A percentile compares a stretch with the other conserved stretches of the same genome.
Evolutionary conservation across 768 basidiomycete species (phyloP).

Genomic region (Calocybe cyanea): DNA sequence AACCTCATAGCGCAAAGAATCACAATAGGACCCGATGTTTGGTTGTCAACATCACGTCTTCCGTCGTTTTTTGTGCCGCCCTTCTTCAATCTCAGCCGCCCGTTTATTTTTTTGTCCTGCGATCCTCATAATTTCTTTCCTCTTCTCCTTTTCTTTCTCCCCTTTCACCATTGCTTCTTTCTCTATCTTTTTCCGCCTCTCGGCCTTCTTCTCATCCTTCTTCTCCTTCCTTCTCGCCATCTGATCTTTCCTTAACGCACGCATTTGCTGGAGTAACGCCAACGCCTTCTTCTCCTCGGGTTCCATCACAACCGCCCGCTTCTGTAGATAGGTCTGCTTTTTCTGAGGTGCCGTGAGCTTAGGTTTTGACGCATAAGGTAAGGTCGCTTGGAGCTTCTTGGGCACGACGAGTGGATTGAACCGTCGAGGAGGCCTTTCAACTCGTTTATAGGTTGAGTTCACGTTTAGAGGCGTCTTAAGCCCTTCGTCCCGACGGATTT

Average conservation of each 20-base stretch:
- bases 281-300: constrained; percentile 93
- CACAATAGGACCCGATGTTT: no score
- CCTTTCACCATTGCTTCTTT: constrained; percentile 59
- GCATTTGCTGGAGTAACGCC: constrained; percentile 89
- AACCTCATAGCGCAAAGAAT: no score
- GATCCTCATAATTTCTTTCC: constrained; percentile 71
- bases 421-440: constrained; percentile 70
- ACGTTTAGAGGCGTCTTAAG: constrained; percentile 75
- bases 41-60: constrained; percentile 32
- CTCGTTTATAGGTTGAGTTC: constrained; percentile 85
- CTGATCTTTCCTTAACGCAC: constrained; percentile 88
- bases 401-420: constrained; percentile 91
- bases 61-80: constrained; percentile 47
- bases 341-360: constrained; percentile 74
- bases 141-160: constrained; percentile 73
- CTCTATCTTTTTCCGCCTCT: constrained; percentile 66
- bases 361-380: constrained; percentile 93
- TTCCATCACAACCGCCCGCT: constrained; percentile 92
- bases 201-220: constrained; percentile 73
- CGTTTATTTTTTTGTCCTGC: constrained; percentile 72
- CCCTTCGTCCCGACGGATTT: constrained; percentile 83
- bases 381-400: constrained; percentile 81
- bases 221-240: constrained; percentile 74
- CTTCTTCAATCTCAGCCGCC: constrained; percentile 57
- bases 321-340: constrained; percentile 83